Conservation (phyloP, 1,284 basidiomycete species). For the Malassezia japonica region DNA sequence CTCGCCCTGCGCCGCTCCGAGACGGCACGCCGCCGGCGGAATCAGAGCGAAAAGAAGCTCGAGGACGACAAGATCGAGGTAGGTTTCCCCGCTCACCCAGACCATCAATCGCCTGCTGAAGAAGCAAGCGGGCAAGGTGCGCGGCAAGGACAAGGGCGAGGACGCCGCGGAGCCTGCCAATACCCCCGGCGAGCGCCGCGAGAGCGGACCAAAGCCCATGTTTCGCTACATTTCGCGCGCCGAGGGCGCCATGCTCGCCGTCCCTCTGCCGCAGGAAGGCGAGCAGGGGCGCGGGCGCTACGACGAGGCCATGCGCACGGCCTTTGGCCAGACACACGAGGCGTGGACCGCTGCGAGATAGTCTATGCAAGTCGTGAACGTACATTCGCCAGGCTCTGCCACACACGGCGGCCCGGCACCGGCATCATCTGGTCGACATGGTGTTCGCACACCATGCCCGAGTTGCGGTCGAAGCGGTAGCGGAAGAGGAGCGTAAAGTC, state of each 20-base stretch:
- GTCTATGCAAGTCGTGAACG: not conserved
- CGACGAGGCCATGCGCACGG: conserved; percentile 11
- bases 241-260: conserved; percentile 11
- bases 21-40: conserved; percentile 71
- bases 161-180: conserved; percentile 1
- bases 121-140: conserved; percentile 52
- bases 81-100: conserved; percentile 48
- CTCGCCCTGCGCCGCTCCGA: conserved; percentile 71
- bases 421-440: conserved; percentile 43
- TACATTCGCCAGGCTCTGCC: conserved; percentile 19
- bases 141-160: conserved; percentile 14
- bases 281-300: conserved; percentile 6
- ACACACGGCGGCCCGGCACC: conserved; percentile 32
- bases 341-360: not conserved
- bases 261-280: conserved; percentile 11
- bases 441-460: conserved; percentile 36
- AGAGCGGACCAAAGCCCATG: conserved; percentile 7
- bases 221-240: conserved; percentile 22
- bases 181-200: conserved; percentile 6
- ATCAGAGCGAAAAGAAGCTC: conserved; percentile 75
- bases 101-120: conserved; percentile 81
- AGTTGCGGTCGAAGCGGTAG: conserved; percentile 35
- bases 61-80: conserved; percentile 72
- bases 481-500: conserved; percentile 41
- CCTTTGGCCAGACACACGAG: conserved; percentile 9